A percentile compares a stretch with the other conserved stretches of the same genome.
These are phyloP conservation scores for Populus nigra DNA, from an alignment of 345 rosid genomes.

Conservation along the genomic window DNA sequence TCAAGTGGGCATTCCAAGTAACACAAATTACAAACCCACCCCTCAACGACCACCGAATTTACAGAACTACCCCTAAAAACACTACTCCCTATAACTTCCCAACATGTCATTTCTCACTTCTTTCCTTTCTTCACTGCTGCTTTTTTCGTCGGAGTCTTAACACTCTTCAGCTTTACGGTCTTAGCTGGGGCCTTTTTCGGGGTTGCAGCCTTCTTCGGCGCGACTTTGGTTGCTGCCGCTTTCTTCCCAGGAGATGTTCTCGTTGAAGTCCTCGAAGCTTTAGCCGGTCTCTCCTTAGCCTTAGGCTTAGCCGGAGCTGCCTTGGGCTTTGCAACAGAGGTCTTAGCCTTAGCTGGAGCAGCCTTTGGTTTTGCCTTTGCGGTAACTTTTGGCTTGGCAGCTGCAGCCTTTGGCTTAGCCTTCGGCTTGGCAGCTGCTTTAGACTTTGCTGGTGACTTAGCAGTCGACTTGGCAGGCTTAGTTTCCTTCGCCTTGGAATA, in stretches of 20 bases:
- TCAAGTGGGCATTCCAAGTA: constrained; percentile 4
- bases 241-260: constrained; percentile 66
- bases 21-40: constrained; percentile 13
- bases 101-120: constrained; percentile 25
- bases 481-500: constrained; percentile 26
- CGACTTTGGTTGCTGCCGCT: constrained; percentile 33
- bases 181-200: constrained; percentile 46
- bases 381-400: constrained; percentile 29
- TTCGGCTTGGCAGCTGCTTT: constrained; percentile 33
- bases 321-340: constrained; percentile 30
- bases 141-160: constrained; percentile 60
- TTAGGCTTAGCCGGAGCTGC: constrained; percentile 50
- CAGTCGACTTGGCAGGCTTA: constrained; percentile 29
- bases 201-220: constrained; percentile 42
- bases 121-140: constrained; percentile 38
- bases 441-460: constrained; percentile 30
- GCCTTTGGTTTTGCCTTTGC: constrained; percentile 15
- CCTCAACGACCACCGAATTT: constrained; percentile 21
- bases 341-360: constrained; percentile 32
- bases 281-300: constrained; percentile 55
- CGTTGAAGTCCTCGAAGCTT: constrained; percentile 59
- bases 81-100: neutral
- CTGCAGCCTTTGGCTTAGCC: constrained; percentile 47
- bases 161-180: constrained; percentile 46
- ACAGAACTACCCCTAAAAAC: constrained; percentile 34